Evolutionary conservation across 2,329 filamentous ascomycete species (phyloP), one percentile per base, ranked within the genome.

Genomic region (Colletotrichum ledebouriae): DNA sequence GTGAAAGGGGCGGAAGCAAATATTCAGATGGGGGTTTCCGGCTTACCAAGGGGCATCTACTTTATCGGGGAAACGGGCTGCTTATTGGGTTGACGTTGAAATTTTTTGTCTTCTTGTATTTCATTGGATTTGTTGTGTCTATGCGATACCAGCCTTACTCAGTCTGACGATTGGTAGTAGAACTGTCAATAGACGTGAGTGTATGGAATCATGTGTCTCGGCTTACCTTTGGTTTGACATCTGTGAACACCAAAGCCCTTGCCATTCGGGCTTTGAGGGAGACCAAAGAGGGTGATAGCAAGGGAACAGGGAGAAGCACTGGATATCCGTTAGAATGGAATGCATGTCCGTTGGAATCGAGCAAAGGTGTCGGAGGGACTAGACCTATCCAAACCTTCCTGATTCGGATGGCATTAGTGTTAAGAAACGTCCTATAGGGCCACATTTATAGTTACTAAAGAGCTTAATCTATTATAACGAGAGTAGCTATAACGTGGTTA

Each of bases 101-200:
- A 41, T 66, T 47, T 57, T 6, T 55, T 66, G 53, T 46, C 59
- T 70, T 59, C 61, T 60, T 64, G 56, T 71, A 59, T 59, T 71
- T 55, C 63, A 53, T 71, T 63, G 55, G 41, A 42, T 46, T 66
- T 17, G n/a, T 41, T 44, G 29, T 65, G 66, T 67, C 56, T 61
- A 66, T 46, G 67, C 63, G 67, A 69, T 69, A 69, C 67, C 63
- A 68, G 61, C 56, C 56, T 58, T 46, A 9, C 6, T 9, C 7
- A 25, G 56, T 62, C 37, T 52, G 63, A 60, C 56, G 49, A 47
- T 55, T n/a, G 37, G 55, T 39, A 39, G 13, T 66, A 67, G 59
- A 63, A 52, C 49, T 67, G 63, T 67, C 67, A 69, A 66, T 69
- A 67, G 67, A 69, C 56, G 17, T 63, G 37, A 58, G 62, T n/a